phyloP scores from a whole-genome alignment of 108 stramenopile species.

The Nannochloropsis gaditana region DNA sequence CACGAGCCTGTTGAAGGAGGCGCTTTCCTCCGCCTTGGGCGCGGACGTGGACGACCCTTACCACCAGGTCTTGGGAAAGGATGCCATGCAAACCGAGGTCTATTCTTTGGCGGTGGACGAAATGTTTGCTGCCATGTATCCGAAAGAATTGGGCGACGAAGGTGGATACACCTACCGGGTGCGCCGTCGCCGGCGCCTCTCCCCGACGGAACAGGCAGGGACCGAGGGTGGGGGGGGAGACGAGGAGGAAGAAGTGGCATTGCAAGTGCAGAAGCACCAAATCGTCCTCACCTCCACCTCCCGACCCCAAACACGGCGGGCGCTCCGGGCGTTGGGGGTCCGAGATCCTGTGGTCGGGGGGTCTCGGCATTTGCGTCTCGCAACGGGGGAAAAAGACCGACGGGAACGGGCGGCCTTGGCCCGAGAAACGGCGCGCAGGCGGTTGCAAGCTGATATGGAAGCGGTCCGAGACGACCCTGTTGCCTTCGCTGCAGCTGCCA shows the following conservation, averaged over 20 bases:
- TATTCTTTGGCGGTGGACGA: slow-evolving; percentile 1
- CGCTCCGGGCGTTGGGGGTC: not conserved
- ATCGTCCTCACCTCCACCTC: not conserved
- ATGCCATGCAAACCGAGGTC: not conserved
- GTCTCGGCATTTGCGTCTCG: not conserved
- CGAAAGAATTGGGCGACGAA: not conserved
- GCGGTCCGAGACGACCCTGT: not conserved
- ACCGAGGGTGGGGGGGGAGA: not conserved
- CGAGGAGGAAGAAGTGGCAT: slow-evolving; percentile 2
- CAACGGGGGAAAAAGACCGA: not conserved
- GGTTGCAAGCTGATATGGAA: not conserved
- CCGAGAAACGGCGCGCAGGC: not conserved
- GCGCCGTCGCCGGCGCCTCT: not conserved
- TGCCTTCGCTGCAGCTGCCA: not conserved
- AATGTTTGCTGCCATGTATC: not conserved
- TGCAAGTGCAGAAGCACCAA: not conserved
- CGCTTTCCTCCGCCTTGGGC: not conserved
- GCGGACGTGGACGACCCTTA: not conserved
- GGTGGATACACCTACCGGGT: not conserved
- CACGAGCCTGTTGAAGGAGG: slow-evolving; percentile 4
- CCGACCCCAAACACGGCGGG: not conserved
- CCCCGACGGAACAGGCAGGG: no score
- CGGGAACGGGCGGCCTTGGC: not conserved
- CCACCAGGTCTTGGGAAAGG: not conserved
- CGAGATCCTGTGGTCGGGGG: not conserved